phyloP scores from a whole-genome alignment of 2,329 filamentous ascomycete species.

The Sporothrix schenckii region DNA sequence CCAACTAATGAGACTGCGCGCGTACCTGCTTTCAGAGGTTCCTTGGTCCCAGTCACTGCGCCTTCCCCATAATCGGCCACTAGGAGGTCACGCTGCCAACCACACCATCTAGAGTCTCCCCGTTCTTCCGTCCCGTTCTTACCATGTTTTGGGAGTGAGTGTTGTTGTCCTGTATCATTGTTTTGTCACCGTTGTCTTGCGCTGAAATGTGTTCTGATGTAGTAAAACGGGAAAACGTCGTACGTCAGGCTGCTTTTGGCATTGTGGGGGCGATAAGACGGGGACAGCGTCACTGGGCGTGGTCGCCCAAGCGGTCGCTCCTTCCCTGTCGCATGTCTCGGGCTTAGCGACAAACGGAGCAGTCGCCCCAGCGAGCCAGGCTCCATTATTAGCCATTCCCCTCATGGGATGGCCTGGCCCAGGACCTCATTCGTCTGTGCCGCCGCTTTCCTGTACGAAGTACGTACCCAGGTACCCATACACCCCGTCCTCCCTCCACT shows the following conservation, averaged over 20 bases:
- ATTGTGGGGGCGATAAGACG: neutral
- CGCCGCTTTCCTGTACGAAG: slow-evolving; percentile 13
- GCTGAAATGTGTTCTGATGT: neutral
- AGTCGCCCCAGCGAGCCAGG: slow-evolving; percentile 22
- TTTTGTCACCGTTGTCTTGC: neutral
- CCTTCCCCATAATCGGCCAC: slow-evolving; percentile 10
- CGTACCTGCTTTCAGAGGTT: slow-evolving; percentile 29
- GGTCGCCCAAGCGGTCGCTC: slow-evolving; percentile 4
- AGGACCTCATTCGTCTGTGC: slow-evolving; percentile 23
- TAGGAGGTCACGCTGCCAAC: neutral
- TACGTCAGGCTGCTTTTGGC: neutral
- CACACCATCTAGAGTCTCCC: neutral
- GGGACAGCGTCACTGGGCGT: slow-evolving; percentile 14
- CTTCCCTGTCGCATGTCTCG: slow-evolving; percentile 1
- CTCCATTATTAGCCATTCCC: slow-evolving; percentile 24
- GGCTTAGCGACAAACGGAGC: slow-evolving; percentile 7
- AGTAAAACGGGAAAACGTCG: neutral
- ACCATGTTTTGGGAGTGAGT: neutral
- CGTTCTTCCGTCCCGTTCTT: neutral
- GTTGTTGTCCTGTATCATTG: neutral
- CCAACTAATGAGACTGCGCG: slow-evolving; percentile 7
- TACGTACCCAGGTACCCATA: neutral
- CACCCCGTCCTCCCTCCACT: slow-evolving; percentile 20
- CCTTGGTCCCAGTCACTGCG: neutral
- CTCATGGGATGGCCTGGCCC: slow-evolving; percentile 16